A percentile compares a stretch with the other conserved stretches of the same genome.
These are phyloP conservation scores for Skeletonema costatum DNA, from an alignment of 108 stramenopile genomes.

Conservation along the genomic window DNA sequence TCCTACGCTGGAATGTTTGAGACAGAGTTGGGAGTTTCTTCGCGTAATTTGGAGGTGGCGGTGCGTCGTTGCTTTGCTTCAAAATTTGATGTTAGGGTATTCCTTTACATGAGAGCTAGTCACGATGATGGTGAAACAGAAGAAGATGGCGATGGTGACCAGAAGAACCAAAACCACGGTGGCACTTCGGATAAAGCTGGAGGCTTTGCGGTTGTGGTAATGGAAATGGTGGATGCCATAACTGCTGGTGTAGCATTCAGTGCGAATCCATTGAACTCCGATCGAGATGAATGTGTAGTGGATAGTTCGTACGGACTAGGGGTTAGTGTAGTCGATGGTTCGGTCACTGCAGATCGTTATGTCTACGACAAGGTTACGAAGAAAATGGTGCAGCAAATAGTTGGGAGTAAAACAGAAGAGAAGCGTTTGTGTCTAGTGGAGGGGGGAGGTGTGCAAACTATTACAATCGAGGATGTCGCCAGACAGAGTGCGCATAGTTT, in stretches of 20 bases:
- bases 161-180: neutral
- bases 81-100: constrained; percentile 24
- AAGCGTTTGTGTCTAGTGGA: constrained; percentile 12
- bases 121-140: neutral
- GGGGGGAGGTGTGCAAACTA: constrained; percentile 3
- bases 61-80: constrained; percentile 21
- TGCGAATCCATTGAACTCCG: constrained; percentile 34
- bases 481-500: constrained; percentile 10
- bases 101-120: constrained; percentile 7
- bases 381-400: neutral
- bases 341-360: constrained; percentile 28
- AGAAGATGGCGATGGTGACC: neutral
- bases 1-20: constrained; percentile 31
- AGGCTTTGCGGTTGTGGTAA: constrained; percentile 30
- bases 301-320: constrained; percentile 33
- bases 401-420: constrained; percentile 18
- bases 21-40: constrained; percentile 21
- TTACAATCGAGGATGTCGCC: constrained; percentile 5
- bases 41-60: constrained; percentile 10
- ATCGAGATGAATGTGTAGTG: constrained; percentile 28
- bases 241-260: constrained; percentile 34
- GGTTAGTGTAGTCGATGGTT: constrained; percentile 33
- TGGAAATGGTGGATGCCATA: constrained; percentile 33
- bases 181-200: neutral
- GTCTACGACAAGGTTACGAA: constrained; percentile 28